Conservation (phyloP, 2,329 filamentous ascomycete genomes). For the Atkinsonella texensis region DNA sequence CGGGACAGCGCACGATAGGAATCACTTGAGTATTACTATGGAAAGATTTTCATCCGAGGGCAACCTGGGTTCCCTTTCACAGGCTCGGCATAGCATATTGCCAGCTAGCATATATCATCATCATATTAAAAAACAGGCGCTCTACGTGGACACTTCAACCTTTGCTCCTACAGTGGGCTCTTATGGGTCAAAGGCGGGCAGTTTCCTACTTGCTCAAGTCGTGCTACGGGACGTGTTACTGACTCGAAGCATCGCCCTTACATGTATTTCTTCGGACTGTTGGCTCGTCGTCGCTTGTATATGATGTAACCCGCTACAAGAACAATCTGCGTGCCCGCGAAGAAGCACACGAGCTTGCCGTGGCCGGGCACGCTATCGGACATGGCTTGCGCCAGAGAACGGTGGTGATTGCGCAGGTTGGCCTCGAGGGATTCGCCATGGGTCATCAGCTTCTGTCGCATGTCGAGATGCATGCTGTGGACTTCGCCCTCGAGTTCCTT, state of each 20-base stretch:
- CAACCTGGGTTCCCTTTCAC: no score
- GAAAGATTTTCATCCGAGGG: no score
- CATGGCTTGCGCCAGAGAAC: slow-evolving; percentile 35
- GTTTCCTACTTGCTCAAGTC: no score
- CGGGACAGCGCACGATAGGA: no score
- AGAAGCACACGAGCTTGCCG: slow-evolving; percentile 49
- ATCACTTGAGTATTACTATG: no score
- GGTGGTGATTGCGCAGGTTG: slow-evolving; percentile 38
- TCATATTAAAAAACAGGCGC: no score
- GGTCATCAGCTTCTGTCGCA: slow-evolving; percentile 35
- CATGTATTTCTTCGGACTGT: slow-evolving; percentile 84
- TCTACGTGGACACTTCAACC: no score
- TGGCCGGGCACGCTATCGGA: slow-evolving; percentile 37
- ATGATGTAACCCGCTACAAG: slow-evolving; percentile 56
- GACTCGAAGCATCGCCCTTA: slow-evolving; percentile 25
- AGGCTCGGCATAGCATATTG: no score
- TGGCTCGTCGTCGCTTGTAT: slow-evolving; percentile 69
- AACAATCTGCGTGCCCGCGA: slow-evolving; percentile 64
- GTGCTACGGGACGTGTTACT: no score
- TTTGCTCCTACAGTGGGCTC: neutral
- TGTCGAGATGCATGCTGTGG: slow-evolving; percentile 42
- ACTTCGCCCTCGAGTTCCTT: slow-evolving; percentile 46
- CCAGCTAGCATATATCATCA: no score
- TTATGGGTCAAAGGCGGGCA: neutral
- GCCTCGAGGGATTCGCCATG: slow-evolving; percentile 41